phyloP scores from a whole-genome alignment of 495 filamentous ascomycete genomes.

The Penicillium robsamsonii region DNA sequence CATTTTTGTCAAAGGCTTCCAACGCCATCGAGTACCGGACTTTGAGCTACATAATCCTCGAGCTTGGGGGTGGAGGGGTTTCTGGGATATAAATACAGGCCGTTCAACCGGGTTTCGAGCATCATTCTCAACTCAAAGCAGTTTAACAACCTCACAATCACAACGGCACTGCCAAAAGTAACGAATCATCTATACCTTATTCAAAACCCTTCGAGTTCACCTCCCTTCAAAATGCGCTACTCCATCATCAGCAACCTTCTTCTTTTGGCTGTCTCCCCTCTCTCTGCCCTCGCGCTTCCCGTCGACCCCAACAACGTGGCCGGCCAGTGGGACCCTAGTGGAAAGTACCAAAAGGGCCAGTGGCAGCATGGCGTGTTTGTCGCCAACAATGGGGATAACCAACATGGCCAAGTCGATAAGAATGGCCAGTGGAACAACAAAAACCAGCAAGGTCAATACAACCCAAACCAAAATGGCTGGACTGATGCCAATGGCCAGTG shows the following conservation, averaged over 20 bases:
- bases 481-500: too few relatives aligned
- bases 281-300: conserved; percentile 25
- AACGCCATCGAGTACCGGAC: conserved; percentile 34
- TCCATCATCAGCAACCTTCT: conserved; percentile 26
- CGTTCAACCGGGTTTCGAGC: conserved; percentile 6
- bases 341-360: conserved; percentile 27
- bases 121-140: conserved; percentile 22
- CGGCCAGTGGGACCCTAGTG: conserved; percentile 26
- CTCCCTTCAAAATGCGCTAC: conserved; percentile 24
- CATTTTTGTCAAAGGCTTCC: conserved; percentile 28
- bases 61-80: conserved; percentile 4
- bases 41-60: conserved; percentile 17
- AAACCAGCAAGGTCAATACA: conserved; percentile 18
- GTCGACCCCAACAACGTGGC: conserved; percentile 25
- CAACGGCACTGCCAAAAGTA: neutral
- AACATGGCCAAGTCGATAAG: too few relatives aligned
- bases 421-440: conserved; percentile 14
- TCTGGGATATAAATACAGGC: conserved; percentile 26
- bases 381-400: conserved; percentile 18
- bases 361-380: conserved; percentile 23
- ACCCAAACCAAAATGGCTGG: conserved; percentile 8
- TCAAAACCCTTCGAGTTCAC: neutral
- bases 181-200: neutral
- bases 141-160: neutral
- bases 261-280: conserved; percentile 26